phyloP scores from a whole-genome alignment of 331 rosid genomes.

The Cucumis variabilis region DNA sequence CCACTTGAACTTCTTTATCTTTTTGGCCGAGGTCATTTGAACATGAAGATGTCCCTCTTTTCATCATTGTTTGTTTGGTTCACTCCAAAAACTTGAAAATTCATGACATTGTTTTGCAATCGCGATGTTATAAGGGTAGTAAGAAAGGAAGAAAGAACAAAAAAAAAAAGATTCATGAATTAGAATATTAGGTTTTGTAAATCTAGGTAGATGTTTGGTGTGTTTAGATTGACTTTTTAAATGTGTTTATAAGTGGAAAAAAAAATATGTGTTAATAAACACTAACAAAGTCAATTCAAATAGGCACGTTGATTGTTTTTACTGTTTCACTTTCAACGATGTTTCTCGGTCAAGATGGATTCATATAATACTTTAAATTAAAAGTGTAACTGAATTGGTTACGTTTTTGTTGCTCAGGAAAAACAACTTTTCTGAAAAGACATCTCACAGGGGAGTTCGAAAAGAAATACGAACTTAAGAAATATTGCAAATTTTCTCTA shows the following conservation, averaged over 20 bases:
- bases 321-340: background rate
- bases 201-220: background rate
- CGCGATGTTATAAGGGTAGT: background rate
- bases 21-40: background rate
- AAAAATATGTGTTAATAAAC: too few relatives aligned
- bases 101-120: background rate
- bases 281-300: too few relatives aligned
- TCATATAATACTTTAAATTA: background rate
- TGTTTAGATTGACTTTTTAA: too few relatives aligned
- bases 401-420: background rate
- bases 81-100: background rate
- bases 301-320: background rate
- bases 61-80: background rate
- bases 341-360: background rate
- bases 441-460: slow-evolving; percentile 52
- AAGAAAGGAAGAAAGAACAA: background rate
- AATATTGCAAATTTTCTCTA: background rate
- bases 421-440: slow-evolving; percentile 33
- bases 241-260: too few relatives aligned
- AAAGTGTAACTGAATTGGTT: background rate
- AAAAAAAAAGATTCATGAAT: background rate
- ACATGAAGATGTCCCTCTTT: background rate
- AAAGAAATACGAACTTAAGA: slow-evolving; percentile 54
- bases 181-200: background rate
- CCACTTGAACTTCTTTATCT: background rate